These are phyloP conservation scores for Alternaria triticina DNA, from an alignment of 2,329 filamentous ascomycete species.

Conservation along the genomic window DNA sequence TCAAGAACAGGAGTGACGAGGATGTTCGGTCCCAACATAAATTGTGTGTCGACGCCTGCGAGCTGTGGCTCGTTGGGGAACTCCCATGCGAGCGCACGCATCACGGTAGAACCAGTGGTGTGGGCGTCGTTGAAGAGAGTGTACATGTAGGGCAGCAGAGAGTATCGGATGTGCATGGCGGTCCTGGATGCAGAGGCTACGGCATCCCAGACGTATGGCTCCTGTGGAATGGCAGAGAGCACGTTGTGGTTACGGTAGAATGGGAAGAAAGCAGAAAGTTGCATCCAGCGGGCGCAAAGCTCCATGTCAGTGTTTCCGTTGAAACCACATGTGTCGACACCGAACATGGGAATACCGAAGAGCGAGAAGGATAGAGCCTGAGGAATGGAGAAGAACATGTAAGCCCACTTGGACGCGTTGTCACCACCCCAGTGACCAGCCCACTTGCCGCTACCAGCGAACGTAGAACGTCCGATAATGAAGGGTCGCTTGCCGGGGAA, in stretches of 20 bases:
- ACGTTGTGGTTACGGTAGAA: constrained; percentile 81
- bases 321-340: constrained; percentile 69
- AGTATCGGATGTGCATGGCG: constrained; percentile 74
- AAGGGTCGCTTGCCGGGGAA: constrained; percentile 76
- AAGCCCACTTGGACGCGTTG: constrained; percentile 73
- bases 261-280: constrained; percentile 75
- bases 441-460: constrained; percentile 75
- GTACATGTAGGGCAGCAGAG: constrained; percentile 77
- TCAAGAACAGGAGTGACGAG: constrained; percentile 72
- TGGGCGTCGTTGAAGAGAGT: constrained; percentile 73
- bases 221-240: constrained; percentile 66
- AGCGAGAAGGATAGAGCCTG: constrained; percentile 77
- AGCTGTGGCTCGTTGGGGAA: constrained; percentile 74
- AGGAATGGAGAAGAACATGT: constrained; percentile 78
- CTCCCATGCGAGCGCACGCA: constrained; percentile 77
- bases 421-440: constrained; percentile 83
- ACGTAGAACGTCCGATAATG: constrained; percentile 83
- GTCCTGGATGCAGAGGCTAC: constrained; percentile 69
- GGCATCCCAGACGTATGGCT: constrained; percentile 73
- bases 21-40: constrained; percentile 70
- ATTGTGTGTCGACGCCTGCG: constrained; percentile 71
- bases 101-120: constrained; percentile 70
- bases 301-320: constrained; percentile 70
- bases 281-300: constrained; percentile 77
- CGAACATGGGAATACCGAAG: constrained; percentile 80